Evolutionary conservation across 306 rosid species (phyloP).

Genomic region (Geum urbanum): DNA sequence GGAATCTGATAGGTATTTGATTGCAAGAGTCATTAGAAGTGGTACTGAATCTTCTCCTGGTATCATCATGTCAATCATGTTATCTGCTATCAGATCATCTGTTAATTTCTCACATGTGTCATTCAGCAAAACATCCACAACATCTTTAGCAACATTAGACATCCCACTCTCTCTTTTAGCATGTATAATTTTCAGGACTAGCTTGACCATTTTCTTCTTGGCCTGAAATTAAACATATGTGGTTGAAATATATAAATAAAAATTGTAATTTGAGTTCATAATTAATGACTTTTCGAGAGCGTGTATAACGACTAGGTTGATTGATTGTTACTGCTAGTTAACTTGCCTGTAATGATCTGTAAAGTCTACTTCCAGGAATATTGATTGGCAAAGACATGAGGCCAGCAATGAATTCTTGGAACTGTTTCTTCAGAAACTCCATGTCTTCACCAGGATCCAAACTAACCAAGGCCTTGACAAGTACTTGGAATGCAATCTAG

Average conservation of each 20-base stretch:
- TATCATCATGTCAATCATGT: constrained; percentile 96
- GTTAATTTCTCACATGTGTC: constrained; percentile 67
- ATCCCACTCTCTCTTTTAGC: constrained; percentile 38
- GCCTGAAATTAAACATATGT: constrained; percentile 49
- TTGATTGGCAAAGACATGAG: constrained; percentile 86
- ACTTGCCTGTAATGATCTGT: constrained; percentile 80
- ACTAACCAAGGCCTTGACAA: constrained; percentile 78
- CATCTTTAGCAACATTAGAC: constrained; percentile 58
- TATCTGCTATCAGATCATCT: constrained; percentile 78
- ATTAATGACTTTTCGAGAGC: too few species aligned
- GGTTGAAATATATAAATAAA: not conserved
- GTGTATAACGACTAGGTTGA: not conserved
- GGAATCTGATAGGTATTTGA: constrained; percentile 77
- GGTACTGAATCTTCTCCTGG: constrained; percentile 99
- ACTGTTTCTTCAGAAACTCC: constrained; percentile 71
- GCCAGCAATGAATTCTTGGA: constrained; percentile 86
- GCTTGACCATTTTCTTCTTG: constrained; percentile 79
- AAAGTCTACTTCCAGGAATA: constrained; percentile 78
- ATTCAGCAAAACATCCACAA: constrained; percentile 74
- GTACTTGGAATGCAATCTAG: constrained; percentile 89
- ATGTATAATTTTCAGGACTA: constrained; percentile 52
- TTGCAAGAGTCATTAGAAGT: constrained; percentile 79
- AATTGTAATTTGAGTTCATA: too few species aligned
- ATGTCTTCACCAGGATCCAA: constrained; percentile 76
- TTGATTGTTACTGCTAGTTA: not conserved